Base-by-base conservation (phyloP, 2,329 filamentous ascomycete species). In the Curvularia verruculosa region DNA sequence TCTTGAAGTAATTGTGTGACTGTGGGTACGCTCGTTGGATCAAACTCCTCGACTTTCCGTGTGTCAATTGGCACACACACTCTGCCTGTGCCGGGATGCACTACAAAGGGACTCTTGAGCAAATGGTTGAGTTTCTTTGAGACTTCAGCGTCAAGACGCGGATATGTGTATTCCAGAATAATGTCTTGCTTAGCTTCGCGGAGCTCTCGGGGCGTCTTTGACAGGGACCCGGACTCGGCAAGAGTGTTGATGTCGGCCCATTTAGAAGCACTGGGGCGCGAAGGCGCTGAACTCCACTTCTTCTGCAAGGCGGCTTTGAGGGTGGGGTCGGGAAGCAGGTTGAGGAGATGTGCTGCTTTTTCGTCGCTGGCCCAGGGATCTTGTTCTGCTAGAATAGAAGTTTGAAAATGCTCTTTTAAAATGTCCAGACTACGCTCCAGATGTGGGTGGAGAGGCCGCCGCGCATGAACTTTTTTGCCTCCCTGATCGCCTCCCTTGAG, bases 111-210 rank as follows among this genome's bases (percentile, higher is more conserved):
- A 60, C 89, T 93, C 76, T 99, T 99, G 67, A 99, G 87, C 83
- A 99, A 86, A 84, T 99, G 95, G 80, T 97, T 98, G 55, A 96
- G 86, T 75, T 97, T 96, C 82, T 98, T 98, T 73, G 90, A 95
- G 74, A 99, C 95, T 77, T 96, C 92, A 60, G 95, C 93, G 82
- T 99, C 95, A 52, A 99, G 89, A 37, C 95, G 89, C 3, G 95
- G 95, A 77, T 99, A 99, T 6, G 95, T 97, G 79, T 99, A 98
- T 78, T 99, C 95, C 28, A 99, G 85, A 3, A 98, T 88, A 60
- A 99, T 90, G 73, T 98, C 95, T 75, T 97, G 92, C 79, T 97
- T 98, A 21, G 92, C 92, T 69, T 97, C 91, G 8, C 89, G 84
- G 12, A 99, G 83, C 2, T 88, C 86, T 61, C 84, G 86, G 0